Base-by-base conservation (phyloP, 371 early-diverging fungal genomes). In the Syncephalastrum sp. region DNA sequence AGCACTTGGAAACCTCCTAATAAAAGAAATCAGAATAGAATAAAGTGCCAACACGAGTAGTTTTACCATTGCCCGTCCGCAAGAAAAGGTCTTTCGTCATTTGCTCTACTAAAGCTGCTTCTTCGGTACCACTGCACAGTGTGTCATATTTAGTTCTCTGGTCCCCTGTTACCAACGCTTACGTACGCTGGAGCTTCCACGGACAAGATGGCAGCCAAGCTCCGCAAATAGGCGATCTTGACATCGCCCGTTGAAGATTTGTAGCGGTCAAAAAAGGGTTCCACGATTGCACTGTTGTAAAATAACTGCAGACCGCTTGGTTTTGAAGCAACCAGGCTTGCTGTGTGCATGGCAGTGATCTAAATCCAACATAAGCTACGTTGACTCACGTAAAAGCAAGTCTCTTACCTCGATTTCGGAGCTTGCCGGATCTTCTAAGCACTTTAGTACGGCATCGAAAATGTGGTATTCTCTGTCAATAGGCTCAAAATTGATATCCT, bases 301-400 rank as follows among this genome's bases (percentile, higher is more conserved):
- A 79, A 24, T 8, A 69, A 33, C 5, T 38, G 47, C 13, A 81
- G 56, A 7, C 75, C 79, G 15, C 24, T 5, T 13, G 54, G 8
- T 57, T 65, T 68, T 5, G 73, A 68, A 16, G 77, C 82, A 21
- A 79, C 59, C 6, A 75, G 52, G 6, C 82, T 79, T 53, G 77
- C 45, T 27, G 65, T 57, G 25, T 69, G 64, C 24, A 79, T 60
- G 8, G 70, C 62, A 3, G 63, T 68, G 17, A 56, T 67, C 82
- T 81, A 57, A 15, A 48, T 15, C 10, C 12, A 47, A 57, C n/a
- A 43, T 53, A 10, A 25, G 24, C 6, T 12, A 42, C 25, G 17
- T n/a, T 41, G 3, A 10, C 10, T 33, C 10, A 33, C 38, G 10
- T 21, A 6, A 2, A 33, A 33, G 17, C 41, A 25, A 5, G 16